Evolutionary conservation across 1,139 yeast species (phyloP), one percentile per base, ranked within the genome.

Genomic region (Geotrichum macrosporum): DNA sequence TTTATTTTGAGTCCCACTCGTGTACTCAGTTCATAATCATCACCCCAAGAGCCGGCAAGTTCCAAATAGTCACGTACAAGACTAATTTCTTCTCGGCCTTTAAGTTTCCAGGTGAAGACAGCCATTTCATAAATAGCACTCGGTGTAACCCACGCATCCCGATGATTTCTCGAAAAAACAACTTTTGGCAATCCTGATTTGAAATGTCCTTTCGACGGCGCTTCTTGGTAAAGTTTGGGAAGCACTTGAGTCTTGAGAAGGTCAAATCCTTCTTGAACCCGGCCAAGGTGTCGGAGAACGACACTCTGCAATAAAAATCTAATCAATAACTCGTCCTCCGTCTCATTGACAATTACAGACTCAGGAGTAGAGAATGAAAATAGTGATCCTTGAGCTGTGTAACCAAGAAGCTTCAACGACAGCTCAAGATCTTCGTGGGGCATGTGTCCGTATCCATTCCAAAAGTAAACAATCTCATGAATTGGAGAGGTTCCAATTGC

Each of bases 391-490:
- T 64, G 62, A 1, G 76, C 78, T 4, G 82, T 71, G 52, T 60
- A 64, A 3, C 55, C 58, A 44, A 89, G 67, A 53, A 81, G 63
- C 47, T 72, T 70, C 47, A 79, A 65, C 0, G 92, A 70, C 29
- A 75, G 56, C 46, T 75, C 70, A 50, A 89, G 72, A 44, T 80
- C 75, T 12, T 71, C 71, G 36, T 68, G 65, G 0, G 84, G 75
- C 96, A 89, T 89, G 61, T 95, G 74, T 57, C 83, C 82, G 63
- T 81, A 89, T 0, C 95, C 96, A 62, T 87, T 88, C 94, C 95
- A 89, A 65, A 92, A 87, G 63, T 88, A 92, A 19, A 83, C 71
- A 51, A 88, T 70, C 65, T 92, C 97, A 59, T 85, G 94, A 43
- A 85, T 75, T 30, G 92, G 84, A 0, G 96, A 87, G 0, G 94